Evolutionary conservation across 2,329 filamentous ascomycete genomes (phyloP), one percentile per base, ranked within the genome.

Genomic region (Sporothrix brasiliensis): DNA sequence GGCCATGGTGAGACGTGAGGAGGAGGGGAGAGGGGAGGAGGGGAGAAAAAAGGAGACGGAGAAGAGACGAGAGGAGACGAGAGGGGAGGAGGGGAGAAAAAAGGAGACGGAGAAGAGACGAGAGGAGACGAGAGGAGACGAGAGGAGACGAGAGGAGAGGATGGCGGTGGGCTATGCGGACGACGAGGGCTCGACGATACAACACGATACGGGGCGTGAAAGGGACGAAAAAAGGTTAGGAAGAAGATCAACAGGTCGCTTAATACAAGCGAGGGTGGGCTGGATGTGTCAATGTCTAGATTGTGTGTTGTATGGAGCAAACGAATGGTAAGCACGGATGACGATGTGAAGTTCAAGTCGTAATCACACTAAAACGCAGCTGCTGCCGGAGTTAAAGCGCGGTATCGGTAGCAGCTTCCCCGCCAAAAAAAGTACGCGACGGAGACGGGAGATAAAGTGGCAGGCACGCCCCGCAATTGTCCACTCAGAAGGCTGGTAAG

Each of bases 1-100:
- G 68, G 95, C 92, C 95, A 99, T 99, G 70, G 69, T 77, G 74
- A 24, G 16, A 19, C 9, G 6, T 14, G 21, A 10, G 14, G 60
- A 13, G 24, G 39, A 39, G 47, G 5, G 7, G 13, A 34, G 3
- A n/a, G 47, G 47, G 9, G 30, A 53, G 56, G 39, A 19, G 24
- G 39, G 11, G 3, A 13, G 11, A 7, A 2, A 16, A 47, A 11
- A 27, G 30, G 13, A 13, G 11, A 10, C 27, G 13, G 41, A 34
- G 34, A 9, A 9, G 34, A 34, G 34, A 9, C 34, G 34, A 34
- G 34, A 34, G 6, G 34, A 34, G 6, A 7, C 6, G 30, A 6
- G 30, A 34, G 30, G 30, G n/a, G 41, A 30, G 47, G 0, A 14
- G 39, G n/a, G n/a, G 30, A 34, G 30, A 5, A 6, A 1, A 34